Conservation (phyloP, 2,329 filamentous ascomycete species). For the Pyrenochaeta sp. region DNA sequence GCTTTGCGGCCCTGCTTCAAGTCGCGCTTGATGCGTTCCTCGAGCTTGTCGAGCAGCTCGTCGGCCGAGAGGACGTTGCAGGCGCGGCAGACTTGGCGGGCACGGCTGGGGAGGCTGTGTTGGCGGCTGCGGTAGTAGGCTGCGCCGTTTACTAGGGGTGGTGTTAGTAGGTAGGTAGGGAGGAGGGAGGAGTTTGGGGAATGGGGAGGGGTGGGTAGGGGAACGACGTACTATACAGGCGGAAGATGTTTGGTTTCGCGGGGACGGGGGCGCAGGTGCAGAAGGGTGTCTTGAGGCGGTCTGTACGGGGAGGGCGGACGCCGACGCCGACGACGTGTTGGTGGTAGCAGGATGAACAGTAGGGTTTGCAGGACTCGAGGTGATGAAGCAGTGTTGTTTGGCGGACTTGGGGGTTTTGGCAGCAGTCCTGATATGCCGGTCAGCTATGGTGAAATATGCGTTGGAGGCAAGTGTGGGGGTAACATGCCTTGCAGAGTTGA, state of each 20-base stretch:
- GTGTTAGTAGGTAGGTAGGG: no score
- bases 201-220: no score
- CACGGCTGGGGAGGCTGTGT: background rate
- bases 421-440: slow-evolving; percentile 12
- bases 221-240: no score
- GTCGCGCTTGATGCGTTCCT: slow-evolving; percentile 18
- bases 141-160: slow-evolving; percentile 1
- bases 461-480: background rate
- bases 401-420: slow-evolving; percentile 6
- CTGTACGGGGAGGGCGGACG: background rate
- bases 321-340: slow-evolving; percentile 1
- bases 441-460: background rate
- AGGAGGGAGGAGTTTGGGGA: no score
- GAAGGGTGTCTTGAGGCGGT: background rate
- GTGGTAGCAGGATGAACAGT: slow-evolving; percentile 33
- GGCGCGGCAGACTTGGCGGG: slow-evolving; percentile 16
- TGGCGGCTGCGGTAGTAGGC: slow-evolving; percentile 5
- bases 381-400: slow-evolving; percentile 23
- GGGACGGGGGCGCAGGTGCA: slow-evolving; percentile 25
- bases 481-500: slow-evolving; percentile 26
- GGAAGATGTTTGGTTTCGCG: slow-evolving; percentile 4
- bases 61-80: slow-evolving; percentile 15
- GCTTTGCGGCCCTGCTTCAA: slow-evolving; percentile 17
- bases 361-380: slow-evolving; percentile 27
- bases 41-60: slow-evolving; percentile 15